Base-by-base conservation (phyloP, 345 rosid genomes). In the Camelina laxa region DNA sequence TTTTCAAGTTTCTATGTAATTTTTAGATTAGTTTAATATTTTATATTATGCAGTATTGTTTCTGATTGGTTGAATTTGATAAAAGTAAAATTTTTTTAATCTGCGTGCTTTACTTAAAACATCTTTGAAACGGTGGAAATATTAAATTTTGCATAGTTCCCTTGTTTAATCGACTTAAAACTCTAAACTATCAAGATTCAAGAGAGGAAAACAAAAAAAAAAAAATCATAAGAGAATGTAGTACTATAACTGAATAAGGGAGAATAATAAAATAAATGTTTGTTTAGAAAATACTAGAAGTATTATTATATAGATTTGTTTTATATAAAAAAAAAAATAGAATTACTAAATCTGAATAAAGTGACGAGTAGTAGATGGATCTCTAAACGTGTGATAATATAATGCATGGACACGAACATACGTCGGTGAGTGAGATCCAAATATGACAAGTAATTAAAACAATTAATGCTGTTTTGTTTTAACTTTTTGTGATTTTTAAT, bases 371-470 rank as follows among this genome's bases (percentile, higher is more conserved):
- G 7, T 70, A 36, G 71, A 76, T 76, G 75, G 71, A 58, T 76
- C 59, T 45, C 35, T 54, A 76, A 62, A 69, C 71, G 80, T 76
- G 75, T 69, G 80, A 45, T 56, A 55, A 62, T 62, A 60, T 58
- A 64, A 56, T 56, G 75, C 67, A 77, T 77, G 72, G 76, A 57
- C 75, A 64, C 71, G 35, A 76, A 65, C 60, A 60, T 70, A 64
- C 72, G 80, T 76, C 80, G 80, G 80, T 77, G 76, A 65, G 67
- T 57, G 76, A 77, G 80, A 77, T 77, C 67, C 72, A 70, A 70
- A 65, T 38, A 57, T 77, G 72, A 77, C 72, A 77, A 77, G 72
- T 77, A 77, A 70, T 48, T 65, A 77, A 77, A 72, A 70, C 20
- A 70, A 3, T 70, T 70, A 70, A 64, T 70, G 80, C 24, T 70